A percentile compares a stretch with the other conserved stretches of the same genome.
These are phyloP conservation scores for Agaricus subrufescens DNA, from an alignment of 768 basidiomycete species.

Conservation along the genomic window DNA sequence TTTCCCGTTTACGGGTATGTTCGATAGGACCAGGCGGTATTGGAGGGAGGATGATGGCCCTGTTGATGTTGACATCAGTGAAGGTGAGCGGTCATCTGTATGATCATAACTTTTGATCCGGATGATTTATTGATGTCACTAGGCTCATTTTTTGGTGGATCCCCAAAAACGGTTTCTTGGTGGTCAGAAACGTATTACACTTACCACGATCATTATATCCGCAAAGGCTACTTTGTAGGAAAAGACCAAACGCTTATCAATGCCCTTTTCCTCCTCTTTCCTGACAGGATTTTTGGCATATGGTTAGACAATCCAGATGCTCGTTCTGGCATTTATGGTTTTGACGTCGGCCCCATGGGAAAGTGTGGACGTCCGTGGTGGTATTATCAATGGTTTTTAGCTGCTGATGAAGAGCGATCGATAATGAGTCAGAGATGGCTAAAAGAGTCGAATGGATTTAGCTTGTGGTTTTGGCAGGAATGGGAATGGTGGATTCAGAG, in stretches of 20 bases:
- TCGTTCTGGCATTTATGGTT: conserved; percentile 11
- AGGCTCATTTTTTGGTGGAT: conserved; percentile 61
- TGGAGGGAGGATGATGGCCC: conserved; percentile 48
- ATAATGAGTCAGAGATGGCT: conserved; percentile 16
- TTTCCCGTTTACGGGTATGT: conserved; percentile 38
- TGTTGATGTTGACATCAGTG: conserved; percentile 44
- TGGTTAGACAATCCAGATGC: conserved; percentile 28
- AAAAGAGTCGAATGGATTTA: conserved; percentile 12
- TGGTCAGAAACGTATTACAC: conserved; percentile 41
- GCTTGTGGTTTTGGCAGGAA: neutral
- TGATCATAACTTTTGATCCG: too few relatives aligned
- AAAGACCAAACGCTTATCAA: conserved; percentile 56
- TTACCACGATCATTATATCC: conserved; percentile 48
- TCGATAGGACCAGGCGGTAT: conserved; percentile 19
- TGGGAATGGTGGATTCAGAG: neutral
- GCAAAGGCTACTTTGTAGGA: conserved; percentile 44
- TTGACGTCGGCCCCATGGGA: conserved; percentile 27
- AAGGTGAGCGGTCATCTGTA: conserved; percentile 31
- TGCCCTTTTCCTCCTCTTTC: conserved; percentile 31
- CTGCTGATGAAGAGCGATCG: conserved; percentile 17
- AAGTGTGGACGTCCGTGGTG: conserved; percentile 40
- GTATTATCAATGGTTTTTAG: conserved; percentile 51
- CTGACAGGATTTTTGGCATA: conserved; percentile 37
- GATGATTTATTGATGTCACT: neutral
- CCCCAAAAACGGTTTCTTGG: conserved; percentile 39